Evolutionary conservation across 108 stramenopile genomes (phyloP), one percentile per base, ranked within the genome.

Genomic region (Nitzschia sp.): DNA sequence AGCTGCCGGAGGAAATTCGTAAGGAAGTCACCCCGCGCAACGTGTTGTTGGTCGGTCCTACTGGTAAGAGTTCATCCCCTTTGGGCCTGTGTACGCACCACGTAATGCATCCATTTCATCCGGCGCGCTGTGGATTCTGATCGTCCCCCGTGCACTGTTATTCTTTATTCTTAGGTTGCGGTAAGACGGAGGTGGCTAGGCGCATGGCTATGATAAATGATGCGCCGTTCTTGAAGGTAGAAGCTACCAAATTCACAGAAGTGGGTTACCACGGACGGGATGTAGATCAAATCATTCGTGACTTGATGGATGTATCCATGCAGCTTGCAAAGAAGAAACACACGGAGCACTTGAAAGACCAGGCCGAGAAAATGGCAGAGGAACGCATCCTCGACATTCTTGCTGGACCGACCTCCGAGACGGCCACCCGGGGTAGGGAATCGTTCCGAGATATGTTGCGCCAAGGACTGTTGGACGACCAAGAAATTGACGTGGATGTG

Each of bases 181-280:
- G 98, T 58, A 99, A 98, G 85, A 98, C 98, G 23, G 99, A 99
- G 85, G 97, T 99, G 22, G 98, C 98, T 9, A 72, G 98, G 26
- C 88, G 98, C 26, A 93, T 98, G 76, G 98, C 99, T 53, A 94
- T 94, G 71, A 80, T 99, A 59, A 85, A 90, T 34, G 89, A 98
- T 70, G 98, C 99, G n/a, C 99, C 99, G 13, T 99, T 99, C 77
- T 30, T 99, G 56, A 99, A 99, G 80, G 98, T 99, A 35, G 99
- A 99, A 75, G 99, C 99, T 1, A 99, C 99, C 45, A 99, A 99
- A 80, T 99, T 99, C 77, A 99, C 99, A 16, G 99, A 99, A 82
- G 99, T 99, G 34, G 99, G 99, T 19, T 99, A 97, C 68, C 99
- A 99, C 66, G 98, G 99, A 26, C 76, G 97, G 48, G 99, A 99